A percentile compares a stretch with the other conserved stretches of the same genome.
Conservation (phyloP, 306 rosid species). For the Carpinus viminea region DNA sequence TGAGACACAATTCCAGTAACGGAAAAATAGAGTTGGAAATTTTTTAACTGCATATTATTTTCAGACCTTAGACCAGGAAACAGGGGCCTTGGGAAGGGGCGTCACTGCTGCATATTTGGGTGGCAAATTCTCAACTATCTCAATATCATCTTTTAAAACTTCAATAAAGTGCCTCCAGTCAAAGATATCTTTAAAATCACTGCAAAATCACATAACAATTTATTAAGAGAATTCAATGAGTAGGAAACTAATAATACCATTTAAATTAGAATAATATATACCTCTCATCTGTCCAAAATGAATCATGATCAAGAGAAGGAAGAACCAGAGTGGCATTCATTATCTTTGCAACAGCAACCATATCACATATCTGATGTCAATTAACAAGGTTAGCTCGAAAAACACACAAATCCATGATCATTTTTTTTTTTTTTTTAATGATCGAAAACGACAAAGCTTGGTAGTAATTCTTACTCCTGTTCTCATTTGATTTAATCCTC, state of each 20-base stretch:
- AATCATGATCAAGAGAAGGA: constrained; percentile 91
- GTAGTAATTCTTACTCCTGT: constrained; percentile 64
- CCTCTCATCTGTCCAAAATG: constrained; percentile 99
- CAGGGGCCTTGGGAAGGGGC: constrained; percentile 79
- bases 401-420: background rate
- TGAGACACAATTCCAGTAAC: constrained; percentile 28
- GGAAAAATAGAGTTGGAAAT: background rate
- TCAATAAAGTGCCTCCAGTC: constrained; percentile 94
- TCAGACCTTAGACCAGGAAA: constrained; percentile 97
- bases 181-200: constrained; percentile 93
- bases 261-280: constrained; percentile 39
- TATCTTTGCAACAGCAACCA: constrained; percentile 98
- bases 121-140: constrained; percentile 80
- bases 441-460: background rate
- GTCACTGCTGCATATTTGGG: constrained; percentile 44
- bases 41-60: constrained; percentile 1
- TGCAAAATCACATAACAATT: constrained; percentile 48
- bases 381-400: constrained; percentile 35
- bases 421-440: background rate
- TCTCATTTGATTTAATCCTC: constrained; percentile 99
- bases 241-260: background rate
- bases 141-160: constrained; percentile 67
- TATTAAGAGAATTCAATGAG: constrained; percentile 23
- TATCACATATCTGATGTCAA: constrained; percentile 85
- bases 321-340: constrained; percentile 95